Conservation (phyloP, 306 rosid genomes). For the Dryas octopetala region DNA sequence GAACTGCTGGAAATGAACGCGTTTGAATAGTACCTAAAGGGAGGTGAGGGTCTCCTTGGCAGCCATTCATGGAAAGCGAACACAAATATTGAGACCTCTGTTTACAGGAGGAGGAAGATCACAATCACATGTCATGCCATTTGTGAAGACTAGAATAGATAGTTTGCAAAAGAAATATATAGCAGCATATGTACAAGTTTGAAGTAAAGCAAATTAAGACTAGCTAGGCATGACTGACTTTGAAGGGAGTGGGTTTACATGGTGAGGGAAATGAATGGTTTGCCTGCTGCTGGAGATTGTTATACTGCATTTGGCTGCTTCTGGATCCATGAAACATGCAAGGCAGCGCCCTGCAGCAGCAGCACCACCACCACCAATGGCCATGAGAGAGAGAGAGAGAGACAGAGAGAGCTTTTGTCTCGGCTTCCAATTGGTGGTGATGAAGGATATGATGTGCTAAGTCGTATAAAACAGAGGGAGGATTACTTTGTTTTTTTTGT, state of each 20-base stretch:
- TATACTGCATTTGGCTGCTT: slow-evolving; percentile 25
- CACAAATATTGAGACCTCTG: slow-evolving; percentile 35
- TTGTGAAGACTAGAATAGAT: not conserved
- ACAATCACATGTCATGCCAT: not conserved
- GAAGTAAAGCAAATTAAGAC: too few species aligned
- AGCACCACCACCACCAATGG: slow-evolving; percentile 5
- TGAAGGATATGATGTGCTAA: not conserved
- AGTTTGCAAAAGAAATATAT: not conserved
- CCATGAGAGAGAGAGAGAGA: slow-evolving; percentile 17
- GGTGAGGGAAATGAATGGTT: slow-evolving; percentile 28
- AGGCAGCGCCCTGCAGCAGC: slow-evolving; percentile 16
- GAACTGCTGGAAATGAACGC: slow-evolving; percentile 43
- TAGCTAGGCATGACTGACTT: too few species aligned
- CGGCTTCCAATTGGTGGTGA: not conserved
- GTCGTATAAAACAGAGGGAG: too few species aligned
- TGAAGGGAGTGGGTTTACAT: slow-evolving; percentile 14
- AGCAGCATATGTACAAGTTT: not conserved
- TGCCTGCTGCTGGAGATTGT: slow-evolving; percentile 8
- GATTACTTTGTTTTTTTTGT: too few species aligned
- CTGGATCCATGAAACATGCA: slow-evolving; percentile 27
- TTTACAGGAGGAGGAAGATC: not conserved
- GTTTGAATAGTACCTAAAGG: slow-evolving; percentile 63
- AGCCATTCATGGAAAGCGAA: slow-evolving; percentile 73
- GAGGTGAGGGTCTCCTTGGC: slow-evolving; percentile 36
- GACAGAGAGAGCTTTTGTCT: not conserved